Evolutionary conservation across 768 basidiomycete species (phyloP), one percentile per base, ranked within the genome.

Genomic region (Trametes villosa): DNA sequence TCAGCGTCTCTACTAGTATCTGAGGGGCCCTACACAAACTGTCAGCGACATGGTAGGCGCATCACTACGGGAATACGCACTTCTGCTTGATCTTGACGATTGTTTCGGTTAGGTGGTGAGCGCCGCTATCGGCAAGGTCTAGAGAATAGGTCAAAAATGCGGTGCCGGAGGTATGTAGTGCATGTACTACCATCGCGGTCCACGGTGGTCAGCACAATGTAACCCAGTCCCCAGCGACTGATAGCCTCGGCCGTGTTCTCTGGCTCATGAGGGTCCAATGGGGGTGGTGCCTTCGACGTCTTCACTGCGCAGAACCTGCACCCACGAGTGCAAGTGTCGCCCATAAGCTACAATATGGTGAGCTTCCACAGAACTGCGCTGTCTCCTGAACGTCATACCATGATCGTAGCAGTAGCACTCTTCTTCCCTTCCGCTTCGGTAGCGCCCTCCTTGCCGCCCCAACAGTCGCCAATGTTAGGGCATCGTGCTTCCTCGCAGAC

Each of bases 391-490:
- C n/a, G n/a, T 24, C 81, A 60, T 64, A 93, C 96, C 97, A 99
- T 98, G 72, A 99, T 99, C 3, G 97, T 99, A 12, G 97, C 97
- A 8, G 97, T 99, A 24, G 97, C 97, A 49, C 85, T 83, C 59
- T 86, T 86, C 65, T 89, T 87, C 30, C 86, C 88, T 56, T 91
- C 90, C 59, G 83, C 83, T 53, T 87, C 86, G 8, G 83, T 85
- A 41, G 74, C 79, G 48, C 80, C 84, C 31, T 83, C 79, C 68
- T 87, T 88, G 9, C 95, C 95, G 41, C 97, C 94, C 97, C 97
- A 99, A 70, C 97, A 99, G 70, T 98, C 96, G n/a, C 96, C 97
- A 57, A 99, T 98, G 70, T 99, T 99, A 0, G 97, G 97, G 79
- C 97, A 99, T 63, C 96, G 84, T 34, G 97, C 97, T 73, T 99